These are phyloP conservation scores for Calonectria naviculata DNA, from an alignment of 2,329 filamentous ascomycete genomes.

Conservation along the genomic window DNA sequence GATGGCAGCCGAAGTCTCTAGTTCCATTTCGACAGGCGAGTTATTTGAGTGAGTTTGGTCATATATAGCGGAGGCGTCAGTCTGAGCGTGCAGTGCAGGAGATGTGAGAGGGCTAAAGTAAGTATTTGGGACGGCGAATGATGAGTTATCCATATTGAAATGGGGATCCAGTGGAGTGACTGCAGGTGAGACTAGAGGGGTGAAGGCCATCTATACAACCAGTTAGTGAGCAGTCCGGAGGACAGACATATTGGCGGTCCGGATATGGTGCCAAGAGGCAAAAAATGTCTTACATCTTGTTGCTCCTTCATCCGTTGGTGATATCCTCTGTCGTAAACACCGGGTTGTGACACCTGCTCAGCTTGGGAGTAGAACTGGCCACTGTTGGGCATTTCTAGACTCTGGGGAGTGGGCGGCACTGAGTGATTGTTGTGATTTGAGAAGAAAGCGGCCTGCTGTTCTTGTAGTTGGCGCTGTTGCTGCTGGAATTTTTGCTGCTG, in stretches of 20 bases:
- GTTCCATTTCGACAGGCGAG: constrained; percentile 69
- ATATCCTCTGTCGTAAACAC: constrained; percentile 72
- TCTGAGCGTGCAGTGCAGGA: constrained; percentile 76
- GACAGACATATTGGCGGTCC: background rate
- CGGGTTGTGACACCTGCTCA: constrained; percentile 63
- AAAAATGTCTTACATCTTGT: constrained; percentile 65
- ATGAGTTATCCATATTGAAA: constrained; percentile 66
- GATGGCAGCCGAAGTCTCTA: constrained; percentile 55
- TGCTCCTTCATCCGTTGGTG: constrained; percentile 76
- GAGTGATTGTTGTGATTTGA: constrained; percentile 67
- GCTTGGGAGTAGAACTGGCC: constrained; percentile 70
- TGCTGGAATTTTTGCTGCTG: constrained; percentile 73
- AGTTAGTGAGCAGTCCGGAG: constrained; percentile 18
- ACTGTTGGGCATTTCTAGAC: constrained; percentile 75
- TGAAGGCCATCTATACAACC: constrained; percentile 74
- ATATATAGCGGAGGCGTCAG: constrained; percentile 33
- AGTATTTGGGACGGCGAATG: constrained; percentile 73
- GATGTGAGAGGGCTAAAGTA: constrained; percentile 89
- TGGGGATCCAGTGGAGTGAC: constrained; percentile 82
- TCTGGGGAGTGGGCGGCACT: constrained; percentile 84
- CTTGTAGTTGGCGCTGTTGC: constrained; percentile 67
- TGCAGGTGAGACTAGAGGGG: constrained; percentile 84
- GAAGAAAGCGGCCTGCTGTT: constrained; percentile 68
- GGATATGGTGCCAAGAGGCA: background rate
- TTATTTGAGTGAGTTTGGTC: constrained; percentile 52